A percentile compares a stretch with the other conserved stretches of the same genome.
phyloP scores from a whole-genome alignment of 2,329 filamentous ascomycete genomes.

The Blastomyces silverae region DNA sequence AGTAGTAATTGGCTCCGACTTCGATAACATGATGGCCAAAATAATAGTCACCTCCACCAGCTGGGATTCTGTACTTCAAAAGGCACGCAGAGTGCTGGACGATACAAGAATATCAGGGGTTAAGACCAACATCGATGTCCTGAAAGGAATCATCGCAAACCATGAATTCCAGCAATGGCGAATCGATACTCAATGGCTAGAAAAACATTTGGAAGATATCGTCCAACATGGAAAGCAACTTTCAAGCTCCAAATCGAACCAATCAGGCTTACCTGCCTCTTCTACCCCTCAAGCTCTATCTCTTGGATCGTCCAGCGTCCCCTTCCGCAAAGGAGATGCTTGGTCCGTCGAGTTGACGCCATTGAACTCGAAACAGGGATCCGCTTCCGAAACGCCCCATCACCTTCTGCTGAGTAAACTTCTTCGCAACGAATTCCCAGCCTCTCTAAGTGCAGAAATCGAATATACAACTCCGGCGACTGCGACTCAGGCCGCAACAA shows the following conservation, averaged over 20 bases:
- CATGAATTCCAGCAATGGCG: slow-evolving; percentile 44
- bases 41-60: slow-evolving; percentile 51
- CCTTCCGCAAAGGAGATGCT: slow-evolving; percentile 54
- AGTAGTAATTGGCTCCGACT: slow-evolving; percentile 48
- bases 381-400: slow-evolving; percentile 32
- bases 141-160: slow-evolving; percentile 50
- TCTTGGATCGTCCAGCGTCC: slow-evolving; percentile 24
- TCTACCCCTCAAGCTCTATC: slow-evolving; percentile 23
- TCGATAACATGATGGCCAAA: slow-evolving; percentile 55
- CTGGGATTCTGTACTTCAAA: slow-evolving; percentile 49
- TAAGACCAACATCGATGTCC: slow-evolving; percentile 52
- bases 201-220: slow-evolving; percentile 42
- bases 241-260: slow-evolving; percentile 23
- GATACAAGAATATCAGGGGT: slow-evolving; percentile 53
- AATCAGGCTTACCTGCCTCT: slow-evolving; percentile 26
- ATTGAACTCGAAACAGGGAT: slow-evolving; percentile 21
- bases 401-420: slow-evolving; percentile 51
- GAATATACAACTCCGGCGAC: slow-evolving; percentile 41
- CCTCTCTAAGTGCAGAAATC: slow-evolving; percentile 49
- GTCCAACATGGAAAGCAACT: slow-evolving; percentile 32
- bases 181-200: slow-evolving; percentile 55
- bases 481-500: slow-evolving; percentile 18
- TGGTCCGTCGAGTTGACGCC: slow-evolving; percentile 49
- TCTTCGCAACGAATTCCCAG: slow-evolving; percentile 55
- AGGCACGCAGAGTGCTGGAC: slow-evolving; percentile 50